These are phyloP conservation scores for Rhodotorula paludigena DNA, from an alignment of 768 basidiomycete species.

Conservation along the genomic window DNA sequence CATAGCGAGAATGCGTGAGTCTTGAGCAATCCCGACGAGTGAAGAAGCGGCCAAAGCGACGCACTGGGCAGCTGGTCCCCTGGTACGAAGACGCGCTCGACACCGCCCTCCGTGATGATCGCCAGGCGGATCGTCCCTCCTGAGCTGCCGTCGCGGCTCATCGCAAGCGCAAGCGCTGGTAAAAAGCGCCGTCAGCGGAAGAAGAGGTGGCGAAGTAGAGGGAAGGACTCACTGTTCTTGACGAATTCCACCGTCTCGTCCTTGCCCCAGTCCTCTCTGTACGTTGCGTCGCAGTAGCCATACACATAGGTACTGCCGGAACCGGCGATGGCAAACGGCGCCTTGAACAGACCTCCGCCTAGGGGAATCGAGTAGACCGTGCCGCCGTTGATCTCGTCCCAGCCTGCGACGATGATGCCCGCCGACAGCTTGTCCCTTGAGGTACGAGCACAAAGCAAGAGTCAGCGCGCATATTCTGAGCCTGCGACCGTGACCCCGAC, in stretches of 20 bases:
- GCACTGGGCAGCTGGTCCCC: conserved; percentile 46
- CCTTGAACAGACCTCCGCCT: conserved; percentile 92
- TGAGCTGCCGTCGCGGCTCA: conserved; percentile 96
- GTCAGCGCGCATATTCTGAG: no score
- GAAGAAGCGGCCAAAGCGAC: not conserved
- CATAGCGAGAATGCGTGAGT: no score
- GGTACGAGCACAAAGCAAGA: not conserved
- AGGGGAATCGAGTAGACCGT: conserved; percentile 95
- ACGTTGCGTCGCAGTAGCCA: conserved; percentile 99
- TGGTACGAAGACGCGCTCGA: conserved; percentile 86
- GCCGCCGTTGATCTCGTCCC: conserved; percentile 86
- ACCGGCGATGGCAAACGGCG: conserved; percentile 92
- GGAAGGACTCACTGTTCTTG: conserved; percentile 70
- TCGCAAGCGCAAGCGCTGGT: conserved; percentile 83
- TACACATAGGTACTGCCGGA: conserved; percentile 98
- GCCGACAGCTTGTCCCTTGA: conserved; percentile 58
- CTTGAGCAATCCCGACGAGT: not conserved
- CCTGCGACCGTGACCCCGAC: not conserved
- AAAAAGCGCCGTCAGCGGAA: not conserved
- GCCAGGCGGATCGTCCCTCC: conserved; percentile 97
- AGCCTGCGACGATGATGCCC: conserved; percentile 96
- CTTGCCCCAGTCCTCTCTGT: conserved; percentile 79
- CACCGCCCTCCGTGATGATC: conserved; percentile 85
- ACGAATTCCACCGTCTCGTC: conserved; percentile 92
- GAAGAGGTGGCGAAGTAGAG: no score